Evolutionary conservation across 2,329 filamentous ascomycete species (phyloP).

Genomic region (Microsporum ferrugineum): DNA sequence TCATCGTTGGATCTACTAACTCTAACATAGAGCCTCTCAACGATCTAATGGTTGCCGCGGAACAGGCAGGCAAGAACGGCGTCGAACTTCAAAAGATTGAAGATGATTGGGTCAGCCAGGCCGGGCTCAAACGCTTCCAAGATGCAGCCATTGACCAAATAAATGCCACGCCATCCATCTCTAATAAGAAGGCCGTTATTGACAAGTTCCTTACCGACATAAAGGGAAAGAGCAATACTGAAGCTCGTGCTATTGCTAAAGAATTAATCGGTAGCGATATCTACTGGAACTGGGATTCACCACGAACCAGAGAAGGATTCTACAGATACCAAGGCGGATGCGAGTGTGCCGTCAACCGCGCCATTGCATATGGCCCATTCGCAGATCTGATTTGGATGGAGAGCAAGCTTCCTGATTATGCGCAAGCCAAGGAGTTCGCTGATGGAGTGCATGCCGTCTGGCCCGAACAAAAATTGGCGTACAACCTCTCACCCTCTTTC

Average conservation of each 20-base stretch:
- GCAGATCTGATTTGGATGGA: constrained; percentile 99
- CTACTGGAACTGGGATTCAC: constrained; percentile 90
- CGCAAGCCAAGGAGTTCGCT: constrained; percentile 86
- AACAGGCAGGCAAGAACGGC: constrained; percentile 69
- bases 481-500: constrained; percentile 97
- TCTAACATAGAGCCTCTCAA: constrained; percentile 69
- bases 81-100: constrained; percentile 78
- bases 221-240: constrained; percentile 75
- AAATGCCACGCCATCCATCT: constrained; percentile 50
- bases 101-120: constrained; percentile 71
- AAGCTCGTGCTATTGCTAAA: constrained; percentile 70
- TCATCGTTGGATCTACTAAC: constrained; percentile 86
- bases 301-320: constrained; percentile 86
- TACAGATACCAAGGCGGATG: constrained; percentile 88
- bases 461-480: constrained; percentile 96
- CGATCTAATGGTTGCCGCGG: constrained; percentile 82
- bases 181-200: constrained; percentile 57
- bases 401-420: constrained; percentile 85
- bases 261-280: constrained; percentile 67
- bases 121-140: constrained; percentile 75
- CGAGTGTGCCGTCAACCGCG: constrained; percentile 80
- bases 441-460: constrained; percentile 85
- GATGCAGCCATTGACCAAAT: constrained; percentile 80
- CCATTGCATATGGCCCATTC: constrained; percentile 83
- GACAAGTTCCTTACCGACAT: constrained; percentile 54